Conservation (phyloP, 2,329 filamentous ascomycete genomes). For the Hymenoscyphus repandus region DNA sequence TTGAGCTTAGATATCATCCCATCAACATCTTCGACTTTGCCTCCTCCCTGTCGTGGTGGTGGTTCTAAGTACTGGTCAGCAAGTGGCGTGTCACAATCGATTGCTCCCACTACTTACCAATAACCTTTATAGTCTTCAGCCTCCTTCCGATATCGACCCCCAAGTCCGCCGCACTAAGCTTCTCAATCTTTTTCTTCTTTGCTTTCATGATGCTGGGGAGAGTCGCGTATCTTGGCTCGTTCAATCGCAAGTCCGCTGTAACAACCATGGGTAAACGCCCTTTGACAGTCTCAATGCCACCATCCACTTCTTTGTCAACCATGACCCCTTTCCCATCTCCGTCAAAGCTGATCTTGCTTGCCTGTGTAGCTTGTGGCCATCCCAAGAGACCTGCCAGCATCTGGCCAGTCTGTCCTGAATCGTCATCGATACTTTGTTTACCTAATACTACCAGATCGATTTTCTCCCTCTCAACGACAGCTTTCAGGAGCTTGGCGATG, state of each 20-base stretch:
- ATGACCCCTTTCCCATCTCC: conserved; percentile 63
- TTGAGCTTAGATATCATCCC: conserved; percentile 92
- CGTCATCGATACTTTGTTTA: conserved; percentile 98
- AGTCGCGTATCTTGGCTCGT: conserved; percentile 91
- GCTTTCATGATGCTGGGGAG: conserved; percentile 99
- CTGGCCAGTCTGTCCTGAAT: conserved; percentile 91
- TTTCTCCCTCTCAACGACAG: conserved; percentile 76
- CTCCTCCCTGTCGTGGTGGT: conserved; percentile 79
- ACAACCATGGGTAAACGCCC: conserved; percentile 87
- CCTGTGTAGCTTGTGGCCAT: conserved; percentile 94
- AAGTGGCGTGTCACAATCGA: background rate
- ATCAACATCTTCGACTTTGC: conserved; percentile 96
- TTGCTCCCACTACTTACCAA: conserved; percentile 49
- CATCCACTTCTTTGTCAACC: conserved; percentile 90
- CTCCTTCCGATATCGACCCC: conserved; percentile 69
- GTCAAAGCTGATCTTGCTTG: conserved; percentile 72
- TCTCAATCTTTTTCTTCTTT: conserved; percentile 98
- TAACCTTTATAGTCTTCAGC: conserved; percentile 86
- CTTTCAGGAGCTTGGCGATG: conserved; percentile 85
- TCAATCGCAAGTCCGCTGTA: conserved; percentile 89
- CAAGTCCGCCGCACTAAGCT: conserved; percentile 80
- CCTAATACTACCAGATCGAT: conserved; percentile 90
- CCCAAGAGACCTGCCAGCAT: conserved; percentile 91
- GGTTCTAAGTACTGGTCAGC: conserved; percentile 57
- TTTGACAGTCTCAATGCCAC: conserved; percentile 83